Percentiles rank a stretch among this genome's conserved stretches.
These are phyloP conservation scores for Phialophora verrucosa DNA, from an alignment of 2,329 filamentous ascomycete species.

Conservation along the genomic window DNA sequence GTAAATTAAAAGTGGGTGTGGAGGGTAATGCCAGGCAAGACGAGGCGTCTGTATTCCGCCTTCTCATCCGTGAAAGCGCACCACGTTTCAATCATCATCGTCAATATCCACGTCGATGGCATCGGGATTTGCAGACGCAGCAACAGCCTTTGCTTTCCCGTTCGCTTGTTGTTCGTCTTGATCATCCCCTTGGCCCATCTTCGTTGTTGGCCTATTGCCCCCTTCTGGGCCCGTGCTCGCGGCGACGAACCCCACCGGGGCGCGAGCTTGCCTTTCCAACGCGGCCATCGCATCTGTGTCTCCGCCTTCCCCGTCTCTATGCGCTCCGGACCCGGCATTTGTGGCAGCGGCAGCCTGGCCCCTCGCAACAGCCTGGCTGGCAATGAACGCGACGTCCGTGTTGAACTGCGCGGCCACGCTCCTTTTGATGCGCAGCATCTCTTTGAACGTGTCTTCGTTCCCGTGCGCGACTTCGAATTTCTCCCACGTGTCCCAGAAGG, in stretches of 20 bases:
- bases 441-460: constrained; percentile 99
- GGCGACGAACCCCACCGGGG: constrained; percentile 88
- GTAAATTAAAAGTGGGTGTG: too few species aligned
- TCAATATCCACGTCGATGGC: constrained; percentile 79
- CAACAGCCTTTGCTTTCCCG: neutral
- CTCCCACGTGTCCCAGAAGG: constrained; percentile 97
- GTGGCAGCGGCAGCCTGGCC: constrained; percentile 60
- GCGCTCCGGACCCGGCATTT: constrained; percentile 49
- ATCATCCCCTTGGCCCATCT: constrained; percentile 44
- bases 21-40: neutral
- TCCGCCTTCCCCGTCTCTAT: constrained; percentile 47
- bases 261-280: constrained; percentile 84
- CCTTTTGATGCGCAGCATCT: constrained; percentile 97
- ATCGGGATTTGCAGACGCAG: constrained; percentile 73
- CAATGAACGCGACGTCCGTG: constrained; percentile 98
- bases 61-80: neutral
- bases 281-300: constrained; percentile 79
- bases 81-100: constrained; percentile 29
- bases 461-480: constrained; percentile 96
- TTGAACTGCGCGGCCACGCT: constrained; percentile 98
- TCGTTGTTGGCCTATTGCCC: constrained; percentile 55
- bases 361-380: constrained; percentile 87
- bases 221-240: constrained; percentile 76
- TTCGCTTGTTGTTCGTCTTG: neutral
- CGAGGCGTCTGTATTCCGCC: neutral